Evolutionary conservation across 2,329 filamentous ascomycete genomes (phyloP).

Genomic region (Trichothecium sympodiale): DNA sequence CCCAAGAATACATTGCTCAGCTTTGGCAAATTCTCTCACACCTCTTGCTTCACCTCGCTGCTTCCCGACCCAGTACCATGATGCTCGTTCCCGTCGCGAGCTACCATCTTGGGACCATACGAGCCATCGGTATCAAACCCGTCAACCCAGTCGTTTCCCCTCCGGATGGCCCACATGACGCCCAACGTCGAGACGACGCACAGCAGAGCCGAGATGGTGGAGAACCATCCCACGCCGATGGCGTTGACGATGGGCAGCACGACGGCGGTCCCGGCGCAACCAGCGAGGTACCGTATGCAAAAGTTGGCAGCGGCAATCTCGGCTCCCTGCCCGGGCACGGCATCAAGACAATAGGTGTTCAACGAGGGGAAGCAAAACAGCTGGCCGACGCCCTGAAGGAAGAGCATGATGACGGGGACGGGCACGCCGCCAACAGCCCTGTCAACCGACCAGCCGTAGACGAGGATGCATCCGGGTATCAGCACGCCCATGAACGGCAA

Average conservation of each 20-base stretch:
- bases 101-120: too few relatives aligned
- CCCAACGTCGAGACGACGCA: conserved; percentile 24
- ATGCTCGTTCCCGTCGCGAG: too few relatives aligned
- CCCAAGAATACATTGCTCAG: too few relatives aligned
- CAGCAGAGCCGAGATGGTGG: conserved; percentile 43
- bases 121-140: not conserved
- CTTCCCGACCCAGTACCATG: too few relatives aligned
- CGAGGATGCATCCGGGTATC: conserved; percentile 51
- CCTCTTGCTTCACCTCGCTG: too few relatives aligned
- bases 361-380: conserved; percentile 65
- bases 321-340: conserved; percentile 56
- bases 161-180: conserved; percentile 24
- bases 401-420: conserved; percentile 61
- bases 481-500: conserved; percentile 44
- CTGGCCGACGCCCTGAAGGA: conserved; percentile 63
- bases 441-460: conserved; percentile 47
- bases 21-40: too few relatives aligned
- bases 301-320: conserved; percentile 78
- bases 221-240: conserved; percentile 76
- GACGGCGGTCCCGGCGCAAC: conserved; percentile 56
- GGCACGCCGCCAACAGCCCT: conserved; percentile 38
- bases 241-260: conserved; percentile 63
- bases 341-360: conserved; percentile 75
- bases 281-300: conserved; percentile 65
- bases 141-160: conserved; percentile 29